Evolutionary conservation across 1,284 basidiomycete species (phyloP), one percentile per base, ranked within the genome.

Genomic region (Cutaneotrichosporon curvatum): DNA sequence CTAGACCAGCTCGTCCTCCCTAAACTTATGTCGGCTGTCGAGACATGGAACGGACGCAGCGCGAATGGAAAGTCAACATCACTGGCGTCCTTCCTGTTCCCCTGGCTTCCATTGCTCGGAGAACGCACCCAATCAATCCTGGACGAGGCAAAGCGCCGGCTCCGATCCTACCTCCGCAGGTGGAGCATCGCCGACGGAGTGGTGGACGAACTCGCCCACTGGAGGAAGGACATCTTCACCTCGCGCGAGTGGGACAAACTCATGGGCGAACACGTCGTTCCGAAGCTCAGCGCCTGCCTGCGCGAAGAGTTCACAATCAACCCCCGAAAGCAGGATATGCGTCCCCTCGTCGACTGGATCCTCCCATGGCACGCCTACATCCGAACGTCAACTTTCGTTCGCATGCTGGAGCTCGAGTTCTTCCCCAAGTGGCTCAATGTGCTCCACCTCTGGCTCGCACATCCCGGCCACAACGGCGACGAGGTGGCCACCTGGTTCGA

Each of bases 341-440:
- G 75, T n/a, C 84, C 87, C 0, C 75, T 98, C 28, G 49, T 63
- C 21, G 74, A 83, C n/a, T 75, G 76, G 40, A 83, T 90, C 11
- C 73, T 97, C 36, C 74, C 75, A 0, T 99, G 95, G 95, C 74
- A 74, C 15, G 61, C 71, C 20, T 75, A 89, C 36, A 73, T 98
- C 25, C 82, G 87, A 4, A 71, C 80, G 0, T 83, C 84, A 2
- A 80, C 90, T 51, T 77, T 92, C 54, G 78, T 81, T 2, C 85
- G 89, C 60, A 71, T 97, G 7, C 73, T 96, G 53, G 87, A 92
- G 65, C 77, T 79, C 8, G 89, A 90, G 61, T 94, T 98, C 74
- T 95, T 97, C 78, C 87, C 88, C 2, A 91, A 92, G 64, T 98
- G 91, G 91, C 77, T 98, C 41, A 81, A 88, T 36, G 81, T 87